Percentiles rank a stretch among this genome's conserved stretches.
These are phyloP conservation scores for Macroventuria anomochaeta DNA, from an alignment of 2,329 filamentous ascomycete genomes.

Conservation along the genomic window DNA sequence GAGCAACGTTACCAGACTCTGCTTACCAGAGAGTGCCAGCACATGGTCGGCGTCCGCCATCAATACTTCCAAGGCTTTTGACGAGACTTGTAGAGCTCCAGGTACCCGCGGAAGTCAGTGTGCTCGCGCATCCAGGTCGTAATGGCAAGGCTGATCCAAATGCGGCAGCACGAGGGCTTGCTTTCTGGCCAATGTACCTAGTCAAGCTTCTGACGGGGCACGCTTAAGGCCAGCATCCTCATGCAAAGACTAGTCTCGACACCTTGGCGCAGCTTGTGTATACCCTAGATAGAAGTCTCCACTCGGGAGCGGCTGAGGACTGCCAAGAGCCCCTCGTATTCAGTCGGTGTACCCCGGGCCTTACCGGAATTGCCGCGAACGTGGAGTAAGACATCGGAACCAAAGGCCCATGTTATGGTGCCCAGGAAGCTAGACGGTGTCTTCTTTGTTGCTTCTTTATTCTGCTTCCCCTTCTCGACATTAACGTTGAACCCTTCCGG, in stretches of 20 bases:
- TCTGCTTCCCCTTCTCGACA: neutral
- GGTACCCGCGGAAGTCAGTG: slow-evolving; percentile 2
- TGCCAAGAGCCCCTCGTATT: slow-evolving; percentile 9
- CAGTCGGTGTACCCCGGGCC: slow-evolving; percentile 1
- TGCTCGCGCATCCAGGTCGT: neutral
- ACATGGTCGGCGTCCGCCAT: slow-evolving; percentile 20
- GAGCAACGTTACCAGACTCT: slow-evolving; percentile 8
- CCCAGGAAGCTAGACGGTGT: no score
- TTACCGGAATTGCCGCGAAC: neutral
- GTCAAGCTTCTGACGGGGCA: slow-evolving; percentile 9
- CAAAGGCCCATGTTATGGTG: neutral
- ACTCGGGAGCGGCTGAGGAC: slow-evolving; percentile 19
- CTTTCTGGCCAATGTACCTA: neutral
- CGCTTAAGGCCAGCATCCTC: neutral
- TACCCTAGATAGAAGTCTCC: slow-evolving; percentile 1
- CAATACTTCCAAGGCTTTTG: slow-evolving; percentile 37
- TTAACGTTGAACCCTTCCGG: neutral
- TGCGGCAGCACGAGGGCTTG: slow-evolving; percentile 3
- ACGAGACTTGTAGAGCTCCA: slow-evolving; percentile 13
- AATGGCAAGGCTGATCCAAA: slow-evolving; percentile 4
- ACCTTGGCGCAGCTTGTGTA: slow-evolving; percentile 13
- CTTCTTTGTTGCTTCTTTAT: neutral
- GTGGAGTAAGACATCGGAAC: neutral
- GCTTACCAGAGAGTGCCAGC: neutral
- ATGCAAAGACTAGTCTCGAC: slow-evolving; percentile 15